Evolutionary conservation across 768 basidiomycete genomes (phyloP).

Genomic region (Mycena maculata): DNA sequence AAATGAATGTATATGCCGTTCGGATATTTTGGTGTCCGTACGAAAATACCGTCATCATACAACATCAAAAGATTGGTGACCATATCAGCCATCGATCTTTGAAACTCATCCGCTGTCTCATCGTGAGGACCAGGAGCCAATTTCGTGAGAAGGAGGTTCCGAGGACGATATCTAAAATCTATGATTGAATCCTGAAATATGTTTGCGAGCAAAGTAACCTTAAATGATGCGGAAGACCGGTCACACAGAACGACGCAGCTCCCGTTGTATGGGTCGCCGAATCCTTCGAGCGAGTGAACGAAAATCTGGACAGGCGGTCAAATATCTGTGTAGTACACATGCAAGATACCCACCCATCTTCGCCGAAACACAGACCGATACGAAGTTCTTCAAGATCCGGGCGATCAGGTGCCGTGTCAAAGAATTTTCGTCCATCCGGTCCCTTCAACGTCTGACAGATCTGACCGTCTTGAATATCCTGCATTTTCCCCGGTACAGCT

Average conservation of each 20-base stretch:
- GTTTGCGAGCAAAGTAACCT: too few species aligned
- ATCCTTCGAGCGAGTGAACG: neutral
- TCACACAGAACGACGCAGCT: constrained; percentile 4
- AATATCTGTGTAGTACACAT: neutral
- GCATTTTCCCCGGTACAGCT: neutral
- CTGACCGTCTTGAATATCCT: constrained; percentile 6
- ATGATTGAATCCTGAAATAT: too few species aligned
- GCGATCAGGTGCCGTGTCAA: neutral
- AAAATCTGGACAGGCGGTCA: neutral
- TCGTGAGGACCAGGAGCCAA: neutral
- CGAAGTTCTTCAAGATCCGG: neutral
- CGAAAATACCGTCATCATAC: constrained; percentile 36
- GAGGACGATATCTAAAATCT: neutral
- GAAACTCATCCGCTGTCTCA: neutral
- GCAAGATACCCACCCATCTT: neutral
- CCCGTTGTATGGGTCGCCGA: neutral
- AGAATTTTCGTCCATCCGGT: constrained; percentile 3
- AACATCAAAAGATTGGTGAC: constrained; percentile 38
- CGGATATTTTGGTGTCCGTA: constrained; percentile 35
- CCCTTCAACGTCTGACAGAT: constrained; percentile 3
- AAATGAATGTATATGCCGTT: constrained; percentile 37
- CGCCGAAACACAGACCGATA: constrained; percentile 10
- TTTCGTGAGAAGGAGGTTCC: neutral
- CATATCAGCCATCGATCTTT: neutral
- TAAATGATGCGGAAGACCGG: constrained; percentile 5